Evolutionary conservation across 139 green algal species (phyloP).

Genomic region (Chlorella sp.): DNA sequence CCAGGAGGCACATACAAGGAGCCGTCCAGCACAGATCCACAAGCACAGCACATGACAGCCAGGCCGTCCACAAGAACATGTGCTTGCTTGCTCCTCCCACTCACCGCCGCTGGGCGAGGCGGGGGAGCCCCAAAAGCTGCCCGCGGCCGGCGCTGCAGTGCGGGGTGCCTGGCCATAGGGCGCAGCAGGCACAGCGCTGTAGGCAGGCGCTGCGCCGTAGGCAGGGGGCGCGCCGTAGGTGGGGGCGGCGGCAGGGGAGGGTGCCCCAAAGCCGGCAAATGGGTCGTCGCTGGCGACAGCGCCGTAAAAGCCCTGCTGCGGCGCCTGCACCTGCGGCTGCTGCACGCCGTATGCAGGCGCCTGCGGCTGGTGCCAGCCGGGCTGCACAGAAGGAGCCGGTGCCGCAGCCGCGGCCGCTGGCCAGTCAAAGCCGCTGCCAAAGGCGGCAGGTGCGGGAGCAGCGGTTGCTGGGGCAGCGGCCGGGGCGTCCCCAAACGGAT

Average conservation of each 20-base stretch:
- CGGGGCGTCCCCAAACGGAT: slow-evolving; percentile 24
- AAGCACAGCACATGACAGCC: no score
- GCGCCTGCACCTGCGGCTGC: background rate
- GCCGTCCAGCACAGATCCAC: no score
- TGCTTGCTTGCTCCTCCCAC: no score
- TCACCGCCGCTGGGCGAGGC: no score
- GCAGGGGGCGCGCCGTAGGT: background rate
- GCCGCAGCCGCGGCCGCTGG: background rate
- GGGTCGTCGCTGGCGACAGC: slow-evolving; percentile 8
- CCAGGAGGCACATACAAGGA: no score
- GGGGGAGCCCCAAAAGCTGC: background rate
- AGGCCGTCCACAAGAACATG: background rate
- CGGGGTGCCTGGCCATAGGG: background rate
- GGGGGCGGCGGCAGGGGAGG: slow-evolving; percentile 1
- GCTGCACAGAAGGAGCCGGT: background rate
- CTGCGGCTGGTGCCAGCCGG: background rate
- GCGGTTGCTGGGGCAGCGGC: background rate
- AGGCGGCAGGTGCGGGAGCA: no score
- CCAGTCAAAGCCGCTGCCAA: slow-evolving; percentile 4
- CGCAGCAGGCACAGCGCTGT: background rate
- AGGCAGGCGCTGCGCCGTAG: background rate
- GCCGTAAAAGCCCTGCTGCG: slow-evolving; percentile 24
- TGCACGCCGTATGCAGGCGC: background rate
- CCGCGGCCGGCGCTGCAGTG: no score
- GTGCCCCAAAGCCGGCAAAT: slow-evolving; percentile 17